Base-by-base conservation (phyloP, 225 moss, liverwort and hornwort genomes). In the Takakia lepidozioides region DNA sequence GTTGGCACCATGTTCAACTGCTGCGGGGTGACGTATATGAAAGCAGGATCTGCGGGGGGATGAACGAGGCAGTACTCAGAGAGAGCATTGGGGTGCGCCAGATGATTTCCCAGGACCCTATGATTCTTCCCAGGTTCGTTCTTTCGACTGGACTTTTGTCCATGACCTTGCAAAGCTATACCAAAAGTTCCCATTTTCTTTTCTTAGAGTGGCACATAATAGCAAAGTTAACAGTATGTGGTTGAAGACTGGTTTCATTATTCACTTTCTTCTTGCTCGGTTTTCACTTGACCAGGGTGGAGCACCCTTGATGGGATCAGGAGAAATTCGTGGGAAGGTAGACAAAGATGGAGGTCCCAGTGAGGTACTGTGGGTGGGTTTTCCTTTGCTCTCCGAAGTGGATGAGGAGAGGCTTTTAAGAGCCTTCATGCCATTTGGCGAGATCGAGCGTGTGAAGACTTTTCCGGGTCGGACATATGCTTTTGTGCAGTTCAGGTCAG, bases 381-480 rank as follows among this genome's bases (percentile, higher is more conserved):
- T 81, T 54, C 81, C 81, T 1, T 41, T 81, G 38, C 48, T 68
- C n/a, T 71, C 75, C 41, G 75, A 75, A 58, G 75, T 81, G 1
- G 81, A 81, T 25, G 81, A 81, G 53, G 75, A 75, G 10, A 68
- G 67, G 5, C 46, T 81, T 21, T 64, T 71, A 25, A 62, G 68
- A 45, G 81, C 81, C 1, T 81, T 81, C 40, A 49, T 68, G 52
- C 68, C 71, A 0, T 72, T 68, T 32, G 81, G 81, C 24, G 72
- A 72, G 23, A 71, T 81, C 18, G 81, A 81, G 38, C 57, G 75
- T 3, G 71, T 81, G 0, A 81, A 81, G 53, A 81, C 81, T 17
- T 81, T 81, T 26, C 81, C 81, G 2, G 81, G 81, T 24, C 68
- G 81, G 9, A 81, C 81, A 1, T 81, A 81, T 50, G 81, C 81